A percentile compares a stretch with the other conserved stretches of the same genome.
phyloP scores from a whole-genome alignment of 129 eudicot genomes.

The Helianthus annuus region DNA sequence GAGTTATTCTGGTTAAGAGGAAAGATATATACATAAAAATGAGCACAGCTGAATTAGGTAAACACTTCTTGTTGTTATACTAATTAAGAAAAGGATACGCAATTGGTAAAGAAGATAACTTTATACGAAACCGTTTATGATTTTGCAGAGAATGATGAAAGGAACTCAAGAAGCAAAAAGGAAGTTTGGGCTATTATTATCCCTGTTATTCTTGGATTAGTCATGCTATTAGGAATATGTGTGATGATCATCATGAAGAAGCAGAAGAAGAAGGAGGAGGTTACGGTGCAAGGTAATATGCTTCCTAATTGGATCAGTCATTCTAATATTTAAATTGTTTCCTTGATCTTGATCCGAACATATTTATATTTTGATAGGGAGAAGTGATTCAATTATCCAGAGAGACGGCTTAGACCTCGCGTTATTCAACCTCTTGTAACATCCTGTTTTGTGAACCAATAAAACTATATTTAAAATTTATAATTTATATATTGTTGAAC shows the following conservation, averaged over 20 bases:
- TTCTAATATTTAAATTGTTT: neutral
- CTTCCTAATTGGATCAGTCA: neutral
- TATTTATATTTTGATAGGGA: neutral
- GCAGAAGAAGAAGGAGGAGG: no score
- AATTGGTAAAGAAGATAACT: no score
- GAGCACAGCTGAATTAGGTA: conserved; percentile 30
- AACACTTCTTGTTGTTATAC: neutral
- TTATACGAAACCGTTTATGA: neutral
- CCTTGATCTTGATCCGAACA: neutral
- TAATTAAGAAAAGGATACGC: no score
- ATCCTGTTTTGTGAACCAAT: no score
- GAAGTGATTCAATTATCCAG: neutral
- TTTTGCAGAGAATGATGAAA: conserved; percentile 8
- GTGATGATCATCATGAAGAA: neutral
- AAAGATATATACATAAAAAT: conserved; percentile 33
- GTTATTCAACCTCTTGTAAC: conserved; percentile 15
- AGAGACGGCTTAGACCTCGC: conserved; percentile 28
- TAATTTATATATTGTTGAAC: no score
- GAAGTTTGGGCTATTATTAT: neutral
- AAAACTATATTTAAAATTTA: no score
- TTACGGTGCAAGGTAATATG: neutral
- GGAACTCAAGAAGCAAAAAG: neutral
- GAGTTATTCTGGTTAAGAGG: neutral
- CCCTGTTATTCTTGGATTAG: neutral
- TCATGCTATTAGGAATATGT: conserved; percentile 2